Base-by-base conservation (phyloP, 1,284 basidiomycete genomes). In the Cryptococcus amylolentus region DNA sequence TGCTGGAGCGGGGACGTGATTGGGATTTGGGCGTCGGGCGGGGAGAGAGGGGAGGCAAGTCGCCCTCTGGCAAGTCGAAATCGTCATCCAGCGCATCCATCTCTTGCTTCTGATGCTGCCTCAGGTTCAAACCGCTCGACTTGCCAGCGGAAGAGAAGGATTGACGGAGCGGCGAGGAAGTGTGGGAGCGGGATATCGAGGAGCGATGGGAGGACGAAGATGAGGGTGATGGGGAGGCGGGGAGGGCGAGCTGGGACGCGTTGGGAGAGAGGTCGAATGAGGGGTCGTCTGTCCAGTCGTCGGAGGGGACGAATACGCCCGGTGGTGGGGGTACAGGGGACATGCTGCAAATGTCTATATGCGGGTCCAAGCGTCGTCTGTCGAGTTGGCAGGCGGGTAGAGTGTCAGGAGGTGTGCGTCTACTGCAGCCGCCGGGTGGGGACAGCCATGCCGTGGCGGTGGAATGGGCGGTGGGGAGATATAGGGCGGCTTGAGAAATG, bases 221-320 rank as follows among this genome's bases (percentile, higher is more conserved):
- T 1, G 60, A 55, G 3, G 67, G 57, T 7, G 60, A 54, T 13
- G 65, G 40, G 40, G 53, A 52, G 38, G 54, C 20, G 12, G 60
- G 60, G 14, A 62, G 41, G 45, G 60, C 45, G 52, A 61, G 55
- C 38, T 48, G 57, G 31, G 62, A 54, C 26, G 63, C 53, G 28
- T 60, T 46, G 3, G 54, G 54, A 14, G 56, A 54, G 43, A 74
- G 50, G 49, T 73, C 69, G 52, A 75, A 75, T 12, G 71, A 71
- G 5, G 66, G 65, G 48, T 73, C 70, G 28, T 75, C 68, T 10
- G 65, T 60, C 72, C 72, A 75, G 59, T 75, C 70, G 42, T 75
- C 72, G 5, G 67, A 62, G 1, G 67, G 64, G 20, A 65, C 54
- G 37, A 59, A 58, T 8, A 58, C 53, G 10, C 61, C 61, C 2